Evolutionary conservation across 495 filamentous ascomycete species (phyloP), one percentile per base, ranked within the genome.

Genomic region (Penicillium turbatum): DNA sequence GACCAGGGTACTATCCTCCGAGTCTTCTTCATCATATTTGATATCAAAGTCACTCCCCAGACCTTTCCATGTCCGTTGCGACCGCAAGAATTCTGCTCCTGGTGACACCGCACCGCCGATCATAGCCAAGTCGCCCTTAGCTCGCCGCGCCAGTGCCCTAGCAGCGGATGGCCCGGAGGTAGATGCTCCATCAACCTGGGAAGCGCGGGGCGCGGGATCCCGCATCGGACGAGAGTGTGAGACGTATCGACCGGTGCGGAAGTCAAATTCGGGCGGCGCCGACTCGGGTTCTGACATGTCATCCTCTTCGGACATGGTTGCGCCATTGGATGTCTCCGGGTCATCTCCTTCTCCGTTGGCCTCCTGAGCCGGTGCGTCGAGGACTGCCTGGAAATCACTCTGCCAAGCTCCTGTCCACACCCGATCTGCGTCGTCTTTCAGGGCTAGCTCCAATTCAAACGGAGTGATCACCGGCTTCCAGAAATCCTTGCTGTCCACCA

Each of bases 381-480:
- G 68, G 13, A 87, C 68, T 13, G 73, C 72, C 50, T 88, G 82
- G 52, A 89, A 89, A 57, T 87, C 85, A 16, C 84, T 84, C 69
- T 81, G 84, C 88, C 88, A 90, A 59, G 83, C 79, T 1, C 87
- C 86, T 2, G 82, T 85, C 87, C 87, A 90, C 12, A 89, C 76
- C 54, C 91, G 82, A 62, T 80, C 78, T 30, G 74, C 77, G 62
- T 96, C 90, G 5, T 78, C 71, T 67, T 79, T 70, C 54, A 97
- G 71, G 4, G 86, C 86, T 39, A 96, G 64, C 32, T 81, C 82
- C 21, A 97, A 72, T 78, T 97, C 93, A 64, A 90, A 97, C 2
- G 93, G 92, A 10, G 95, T 98, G 31, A 98, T 81, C 4, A 97
- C 81, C 1, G 90, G 89, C 64, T 80, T 85, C 73, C 81, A 97